Base-by-base conservation (phyloP, 2,329 filamentous ascomycete genomes). In the Leptoxyphium fumago region DNA sequence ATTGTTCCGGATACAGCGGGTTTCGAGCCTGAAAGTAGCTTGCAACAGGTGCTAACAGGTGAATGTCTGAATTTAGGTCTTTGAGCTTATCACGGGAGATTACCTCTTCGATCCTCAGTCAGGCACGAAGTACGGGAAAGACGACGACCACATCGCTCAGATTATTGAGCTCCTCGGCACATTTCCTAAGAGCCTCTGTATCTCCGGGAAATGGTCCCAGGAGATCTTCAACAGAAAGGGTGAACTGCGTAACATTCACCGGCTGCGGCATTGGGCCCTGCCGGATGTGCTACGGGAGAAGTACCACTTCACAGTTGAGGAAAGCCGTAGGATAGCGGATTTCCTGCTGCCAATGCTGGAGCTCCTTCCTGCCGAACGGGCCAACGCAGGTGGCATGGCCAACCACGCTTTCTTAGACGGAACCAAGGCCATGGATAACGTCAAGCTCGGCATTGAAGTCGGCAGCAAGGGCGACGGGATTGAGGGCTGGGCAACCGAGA, bases 191-290 rank as follows among this genome's bases (percentile, higher is more conserved):
- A 84, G 84, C 4, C 74, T 96, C 41, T 95, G 86, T 64, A 75
- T 94, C 44, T 82, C 84, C 1, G 91, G 91, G 42, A 95, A 95
- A 66, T 96, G 91, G 91, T 88, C 82, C 11, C 89, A 95, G 64
- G 91, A 96, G 63, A 98, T 98, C 50, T 98, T 98, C 72, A 96
- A 95, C 63, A 80, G 91, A 52, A 94, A 94, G 64, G 91, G 91
- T 54, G 91, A 98, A 62, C 75, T 98, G 32, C 84, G 91, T 46
- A 96, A 98, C 67, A 98, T 98, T 56, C 91, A 96, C 64, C 78
- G 91, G 39, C 74, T 98, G 50, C 83, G 91, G 43, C 89, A 96
- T 66, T 98, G 91, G 91, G 87, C 88, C 0, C 70, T 98, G 5
- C 78, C 88, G 0, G 89, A 96, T 56, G 91, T 98, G 1, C 72